Percentiles rank a stretch among this genome's conserved stretches.
Evolutionary conservation across 2,329 filamentous ascomycete genomes (phyloP).

Genomic region (Phyllachora maydis): DNA sequence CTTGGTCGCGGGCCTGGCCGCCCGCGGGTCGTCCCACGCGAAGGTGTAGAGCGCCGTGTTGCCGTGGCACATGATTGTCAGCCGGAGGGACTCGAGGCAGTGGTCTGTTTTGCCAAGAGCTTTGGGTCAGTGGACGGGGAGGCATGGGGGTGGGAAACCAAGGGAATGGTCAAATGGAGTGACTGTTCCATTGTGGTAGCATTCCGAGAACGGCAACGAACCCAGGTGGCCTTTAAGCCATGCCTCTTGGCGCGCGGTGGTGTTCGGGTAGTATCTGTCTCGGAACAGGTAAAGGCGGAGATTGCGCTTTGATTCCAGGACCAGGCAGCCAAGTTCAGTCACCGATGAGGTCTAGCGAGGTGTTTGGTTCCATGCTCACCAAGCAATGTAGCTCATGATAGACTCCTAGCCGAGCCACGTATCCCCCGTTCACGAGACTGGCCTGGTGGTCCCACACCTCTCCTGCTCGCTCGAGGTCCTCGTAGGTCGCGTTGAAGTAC

Average conservation of each 20-base stretch:
- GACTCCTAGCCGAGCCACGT: constrained; percentile 1
- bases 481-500: constrained; percentile 1
- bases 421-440: constrained; percentile 1
- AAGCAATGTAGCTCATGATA: constrained; percentile 3
- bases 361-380: not conserved
- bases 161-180: too few species aligned
- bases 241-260: constrained; percentile 1
- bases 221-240: constrained; percentile 1
- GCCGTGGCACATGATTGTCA: constrained; percentile 3
- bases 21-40: not conserved
- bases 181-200: too few species aligned
- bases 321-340: not conserved
- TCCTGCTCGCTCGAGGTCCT: constrained; percentile 1
- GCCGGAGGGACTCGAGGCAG: constrained; percentile 2
- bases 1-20: not conserved
- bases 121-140: not conserved
- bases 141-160: too few species aligned
- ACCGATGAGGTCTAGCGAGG: not conserved
- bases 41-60: constrained; percentile 1
- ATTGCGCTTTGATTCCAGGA: not conserved
- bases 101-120: too few species aligned
- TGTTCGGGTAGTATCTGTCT: constrained; percentile 2
- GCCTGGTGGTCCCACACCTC: constrained; percentile 1
- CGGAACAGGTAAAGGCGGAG: constrained; percentile 1
- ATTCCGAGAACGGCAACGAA: constrained; percentile 1